These are phyloP conservation scores for Puccinia novopanici DNA, from an alignment of 1,284 basidiomycete genomes.

Conservation along the genomic window DNA sequence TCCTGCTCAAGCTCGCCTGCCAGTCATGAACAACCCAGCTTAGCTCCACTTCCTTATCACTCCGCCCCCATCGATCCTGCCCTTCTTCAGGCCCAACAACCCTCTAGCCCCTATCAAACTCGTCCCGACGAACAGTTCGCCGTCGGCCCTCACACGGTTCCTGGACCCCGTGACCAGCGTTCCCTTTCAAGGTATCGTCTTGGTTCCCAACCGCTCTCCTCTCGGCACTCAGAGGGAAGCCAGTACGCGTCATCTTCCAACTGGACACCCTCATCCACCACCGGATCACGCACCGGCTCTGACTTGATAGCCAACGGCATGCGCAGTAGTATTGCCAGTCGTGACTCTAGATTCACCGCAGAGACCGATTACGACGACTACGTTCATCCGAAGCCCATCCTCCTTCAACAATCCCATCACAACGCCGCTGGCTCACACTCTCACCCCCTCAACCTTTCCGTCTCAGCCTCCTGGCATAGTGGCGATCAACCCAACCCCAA, in stretches of 20 bases:
- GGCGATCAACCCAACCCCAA: conserved; percentile 16
- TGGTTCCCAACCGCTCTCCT: conserved; percentile 35
- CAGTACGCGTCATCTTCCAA: conserved; percentile 49
- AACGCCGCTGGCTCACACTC: not conserved
- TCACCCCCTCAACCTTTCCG: conserved; percentile 19
- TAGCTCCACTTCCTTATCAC: not conserved
- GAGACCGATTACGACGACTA: conserved; percentile 50
- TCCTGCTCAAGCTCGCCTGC: conserved; percentile 7
- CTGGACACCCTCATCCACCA: conserved; percentile 42
- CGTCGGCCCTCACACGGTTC: conserved; percentile 13
- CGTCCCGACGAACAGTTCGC: conserved; percentile 23
- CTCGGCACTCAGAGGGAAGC: conserved; percentile 45
- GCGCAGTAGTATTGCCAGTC: conserved; percentile 44
- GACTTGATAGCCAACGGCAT: conserved; percentile 20
- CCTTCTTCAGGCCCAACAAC: not conserved
- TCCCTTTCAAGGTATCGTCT: conserved; percentile 32
- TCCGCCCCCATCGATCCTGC: conserved; percentile 2
- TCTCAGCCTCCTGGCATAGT: conserved; percentile 41
- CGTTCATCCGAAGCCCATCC: not conserved
- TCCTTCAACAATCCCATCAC: not conserved
- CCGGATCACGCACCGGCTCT: conserved; percentile 33
- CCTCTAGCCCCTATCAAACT: conserved; percentile 7
- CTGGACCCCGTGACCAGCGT: conserved; percentile 32
- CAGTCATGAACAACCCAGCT: not conserved
- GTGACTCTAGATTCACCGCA: conserved; percentile 43